Conservation (phyloP, 2,329 filamentous ascomycete genomes). For the Scedosporium aurantiacum region DNA sequence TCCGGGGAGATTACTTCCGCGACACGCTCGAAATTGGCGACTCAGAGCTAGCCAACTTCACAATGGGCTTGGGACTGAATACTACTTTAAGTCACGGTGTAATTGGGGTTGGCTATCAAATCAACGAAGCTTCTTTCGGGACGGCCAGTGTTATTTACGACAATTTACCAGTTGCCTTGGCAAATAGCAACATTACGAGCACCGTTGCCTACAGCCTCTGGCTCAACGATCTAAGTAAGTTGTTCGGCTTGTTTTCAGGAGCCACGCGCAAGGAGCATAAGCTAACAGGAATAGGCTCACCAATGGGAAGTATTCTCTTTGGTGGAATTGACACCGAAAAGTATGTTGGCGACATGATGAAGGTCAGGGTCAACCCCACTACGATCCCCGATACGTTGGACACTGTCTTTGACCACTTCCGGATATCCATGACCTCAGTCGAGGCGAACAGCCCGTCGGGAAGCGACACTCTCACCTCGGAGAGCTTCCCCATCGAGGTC, state of each 20-base stretch:
- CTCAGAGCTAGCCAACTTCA: slow-evolving; percentile 38
- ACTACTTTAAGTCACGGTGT: slow-evolving; percentile 47
- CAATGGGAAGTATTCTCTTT: slow-evolving; percentile 62
- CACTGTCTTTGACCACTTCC: slow-evolving; percentile 30
- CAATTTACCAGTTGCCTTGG: slow-evolving; percentile 56
- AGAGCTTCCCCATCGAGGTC: slow-evolving; percentile 39
- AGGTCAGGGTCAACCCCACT: slow-evolving; percentile 43
- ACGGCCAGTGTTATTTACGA: slow-evolving; percentile 27
- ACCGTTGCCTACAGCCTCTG: slow-evolving; percentile 62
- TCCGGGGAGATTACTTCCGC: slow-evolving; percentile 46
- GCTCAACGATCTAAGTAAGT: slow-evolving; percentile 41
- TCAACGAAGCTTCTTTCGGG: slow-evolving; percentile 34
- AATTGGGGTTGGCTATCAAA: slow-evolving; percentile 48
- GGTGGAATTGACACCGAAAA: slow-evolving; percentile 72
- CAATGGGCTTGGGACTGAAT: slow-evolving; percentile 45
- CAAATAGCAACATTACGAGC: slow-evolving; percentile 51
- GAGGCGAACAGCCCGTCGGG: slow-evolving; percentile 37
- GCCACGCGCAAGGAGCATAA: too few species aligned
- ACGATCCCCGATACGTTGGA: slow-evolving; percentile 21
- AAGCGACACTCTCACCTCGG: slow-evolving; percentile 32
- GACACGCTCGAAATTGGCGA: slow-evolving; percentile 46
- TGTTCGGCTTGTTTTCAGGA: slow-evolving; percentile 9
- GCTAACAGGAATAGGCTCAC: slow-evolving; percentile 28
- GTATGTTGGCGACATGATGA: slow-evolving; percentile 52
- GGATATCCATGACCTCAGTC: slow-evolving; percentile 36